A percentile compares a stretch with the other conserved stretches of the same genome.
phyloP scores from a whole-genome alignment of 2,329 filamentous ascomycete genomes.

The Alternaria gansuensis region DNA sequence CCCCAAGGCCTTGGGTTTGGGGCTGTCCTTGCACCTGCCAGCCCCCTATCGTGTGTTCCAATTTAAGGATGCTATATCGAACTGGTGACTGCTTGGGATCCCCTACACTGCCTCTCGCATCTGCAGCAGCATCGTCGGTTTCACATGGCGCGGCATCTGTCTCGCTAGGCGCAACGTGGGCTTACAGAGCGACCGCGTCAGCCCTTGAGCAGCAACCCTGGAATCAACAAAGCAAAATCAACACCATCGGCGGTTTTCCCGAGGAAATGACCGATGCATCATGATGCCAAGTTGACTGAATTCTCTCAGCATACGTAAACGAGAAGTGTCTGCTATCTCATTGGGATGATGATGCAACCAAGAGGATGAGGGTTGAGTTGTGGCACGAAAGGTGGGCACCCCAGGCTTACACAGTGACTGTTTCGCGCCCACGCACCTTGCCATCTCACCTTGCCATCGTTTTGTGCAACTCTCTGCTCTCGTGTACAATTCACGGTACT shows the following conservation, averaged over 20 bases:
- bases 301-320: slow-evolving; percentile 6
- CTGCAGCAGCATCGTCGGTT: slow-evolving; percentile 1
- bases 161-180: slow-evolving; percentile 4
- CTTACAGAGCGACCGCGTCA: background rate
- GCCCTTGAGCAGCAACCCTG: background rate
- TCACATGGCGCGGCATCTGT: slow-evolving; percentile 3
- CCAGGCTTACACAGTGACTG: background rate
- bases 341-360: background rate
- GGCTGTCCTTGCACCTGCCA: background rate
- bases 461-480: background rate
- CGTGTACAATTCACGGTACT: background rate
- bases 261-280: background rate
- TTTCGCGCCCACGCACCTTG: background rate
- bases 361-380: background rate
- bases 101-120: background rate
- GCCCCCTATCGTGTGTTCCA: background rate
- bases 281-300: background rate
- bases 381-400: background rate
- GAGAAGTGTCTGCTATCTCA: background rate
- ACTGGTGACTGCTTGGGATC: background rate
- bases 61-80: background rate
- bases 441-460: background rate
- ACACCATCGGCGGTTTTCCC: slow-evolving; percentile 8
- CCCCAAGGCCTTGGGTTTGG: background rate
- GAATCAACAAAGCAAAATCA: slow-evolving; percentile 7